Conservation (phyloP, 148 eudicot species). For the Heliamphora exappendiculata region DNA sequence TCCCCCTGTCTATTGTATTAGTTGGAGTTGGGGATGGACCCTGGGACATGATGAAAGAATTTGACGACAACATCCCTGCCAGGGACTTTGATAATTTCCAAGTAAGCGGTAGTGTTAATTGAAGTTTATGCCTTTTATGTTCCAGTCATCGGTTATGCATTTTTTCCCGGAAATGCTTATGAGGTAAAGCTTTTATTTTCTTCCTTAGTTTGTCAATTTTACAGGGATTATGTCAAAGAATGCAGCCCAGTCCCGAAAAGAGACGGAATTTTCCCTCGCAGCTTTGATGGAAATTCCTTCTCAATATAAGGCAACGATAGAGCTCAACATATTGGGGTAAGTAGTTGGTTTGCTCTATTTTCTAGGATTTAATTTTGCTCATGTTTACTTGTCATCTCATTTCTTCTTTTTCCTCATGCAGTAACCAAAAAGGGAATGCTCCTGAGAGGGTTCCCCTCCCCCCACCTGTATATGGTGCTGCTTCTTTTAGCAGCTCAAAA, state of each 20-base stretch:
- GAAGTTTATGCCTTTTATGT: not conserved
- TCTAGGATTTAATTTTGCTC: conserved; percentile 1
- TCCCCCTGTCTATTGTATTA: conserved; percentile 83
- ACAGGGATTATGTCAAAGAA: conserved; percentile 82
- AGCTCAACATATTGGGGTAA: conserved; percentile 80
- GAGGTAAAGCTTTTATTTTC: not conserved
- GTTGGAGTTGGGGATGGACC: conserved; percentile 99
- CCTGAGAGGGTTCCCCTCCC: conserved; percentile 67
- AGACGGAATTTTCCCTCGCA: conserved; percentile 82
- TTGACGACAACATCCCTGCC: conserved; percentile 92
- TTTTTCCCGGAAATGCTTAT: conserved; percentile 1
- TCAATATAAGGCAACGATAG: conserved; percentile 84
- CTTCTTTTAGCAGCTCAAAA: conserved; percentile 38
- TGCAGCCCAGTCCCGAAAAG: conserved; percentile 56
- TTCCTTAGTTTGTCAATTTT: conserved; percentile 83
- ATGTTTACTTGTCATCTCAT: conserved; percentile 5
- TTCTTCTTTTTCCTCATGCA: conserved; percentile 22
- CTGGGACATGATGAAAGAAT: conserved; percentile 98
- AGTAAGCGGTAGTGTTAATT: conserved; percentile 29
- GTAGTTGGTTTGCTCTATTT: not conserved
- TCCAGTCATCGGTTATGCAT: not conserved
- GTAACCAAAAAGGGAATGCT: conserved; percentile 53
- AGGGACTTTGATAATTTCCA: conserved; percentile 94
- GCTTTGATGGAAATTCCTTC: conserved; percentile 95
- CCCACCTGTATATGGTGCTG: conserved; percentile 49